These are phyloP conservation scores for Colletotrichum simmondsii DNA, from an alignment of 2,329 filamentous ascomycete species.

Conservation along the genomic window DNA sequence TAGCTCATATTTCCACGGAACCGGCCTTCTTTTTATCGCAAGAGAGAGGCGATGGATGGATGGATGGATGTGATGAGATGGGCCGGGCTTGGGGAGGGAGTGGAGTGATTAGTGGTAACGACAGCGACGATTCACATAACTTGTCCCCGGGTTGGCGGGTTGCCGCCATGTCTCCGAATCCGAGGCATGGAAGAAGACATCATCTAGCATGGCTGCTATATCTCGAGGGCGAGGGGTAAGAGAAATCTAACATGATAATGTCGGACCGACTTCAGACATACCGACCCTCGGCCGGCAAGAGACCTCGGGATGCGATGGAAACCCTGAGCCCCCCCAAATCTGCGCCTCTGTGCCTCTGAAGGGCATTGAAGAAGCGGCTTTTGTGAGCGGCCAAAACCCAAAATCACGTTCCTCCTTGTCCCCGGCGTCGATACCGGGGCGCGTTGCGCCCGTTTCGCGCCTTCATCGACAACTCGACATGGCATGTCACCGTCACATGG, in stretches of 20 bases:
- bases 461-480: constrained; percentile 1
- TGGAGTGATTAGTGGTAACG: no score
- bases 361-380: background rate
- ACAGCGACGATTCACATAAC: no score
- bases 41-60: background rate
- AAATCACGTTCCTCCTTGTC: background rate
- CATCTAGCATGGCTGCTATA: no score
- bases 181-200: no score
- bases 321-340: background rate
- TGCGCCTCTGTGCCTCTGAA: no score
- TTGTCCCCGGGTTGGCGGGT: no score
- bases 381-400: background rate
- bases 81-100: no score
- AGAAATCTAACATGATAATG: background rate
- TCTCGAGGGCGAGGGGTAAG: no score
- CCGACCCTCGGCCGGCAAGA: background rate
- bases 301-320: background rate
- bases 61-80: no score
- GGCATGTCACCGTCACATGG: background rate
- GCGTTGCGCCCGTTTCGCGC: no score
- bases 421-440: background rate
- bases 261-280: background rate
- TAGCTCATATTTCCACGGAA: background rate
- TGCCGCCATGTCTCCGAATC: no score
- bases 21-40: background rate